Evolutionary conservation across 352 stramenopile species (phyloP).

Genomic region (Globisporangium abappressorium): DNA sequence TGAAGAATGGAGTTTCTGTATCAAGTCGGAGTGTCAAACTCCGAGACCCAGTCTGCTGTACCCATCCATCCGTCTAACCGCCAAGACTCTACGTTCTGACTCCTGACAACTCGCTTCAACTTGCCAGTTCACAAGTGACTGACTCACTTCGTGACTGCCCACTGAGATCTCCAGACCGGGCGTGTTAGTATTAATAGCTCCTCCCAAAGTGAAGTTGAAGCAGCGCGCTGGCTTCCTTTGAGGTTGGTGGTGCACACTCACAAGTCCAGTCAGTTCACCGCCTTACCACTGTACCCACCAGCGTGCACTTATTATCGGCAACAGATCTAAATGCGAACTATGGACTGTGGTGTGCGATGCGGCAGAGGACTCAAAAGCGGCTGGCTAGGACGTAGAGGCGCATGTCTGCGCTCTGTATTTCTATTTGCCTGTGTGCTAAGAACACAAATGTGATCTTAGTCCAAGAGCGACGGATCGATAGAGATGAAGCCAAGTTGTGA

Average conservation of each 20-base stretch:
- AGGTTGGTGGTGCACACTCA: background rate
- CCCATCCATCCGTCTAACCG: slow-evolving; percentile 7
- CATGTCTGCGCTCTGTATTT: background rate
- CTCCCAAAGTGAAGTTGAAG: background rate
- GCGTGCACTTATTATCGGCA: background rate
- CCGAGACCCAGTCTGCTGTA: background rate
- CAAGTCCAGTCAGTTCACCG: background rate
- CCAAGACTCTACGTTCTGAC: background rate
- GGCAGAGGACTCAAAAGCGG: background rate
- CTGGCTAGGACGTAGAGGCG: background rate
- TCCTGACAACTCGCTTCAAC: slow-evolving; percentile 5
- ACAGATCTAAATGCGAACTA: slow-evolving; percentile 1
- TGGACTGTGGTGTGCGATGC: background rate
- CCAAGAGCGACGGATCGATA: background rate
- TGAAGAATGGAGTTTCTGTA: background rate
- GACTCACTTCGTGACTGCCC: background rate
- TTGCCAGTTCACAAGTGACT: background rate
- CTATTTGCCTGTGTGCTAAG: background rate
- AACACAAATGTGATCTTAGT: slow-evolving; percentile 7
- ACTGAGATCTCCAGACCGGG: background rate
- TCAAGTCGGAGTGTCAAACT: background rate
- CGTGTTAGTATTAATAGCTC: background rate
- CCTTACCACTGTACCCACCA: background rate
- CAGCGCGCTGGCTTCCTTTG: no score
- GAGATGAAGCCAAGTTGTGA: background rate